Base-by-base conservation (phyloP, 2,329 filamentous ascomycete genomes). In the Hypoxylon sp. region DNA sequence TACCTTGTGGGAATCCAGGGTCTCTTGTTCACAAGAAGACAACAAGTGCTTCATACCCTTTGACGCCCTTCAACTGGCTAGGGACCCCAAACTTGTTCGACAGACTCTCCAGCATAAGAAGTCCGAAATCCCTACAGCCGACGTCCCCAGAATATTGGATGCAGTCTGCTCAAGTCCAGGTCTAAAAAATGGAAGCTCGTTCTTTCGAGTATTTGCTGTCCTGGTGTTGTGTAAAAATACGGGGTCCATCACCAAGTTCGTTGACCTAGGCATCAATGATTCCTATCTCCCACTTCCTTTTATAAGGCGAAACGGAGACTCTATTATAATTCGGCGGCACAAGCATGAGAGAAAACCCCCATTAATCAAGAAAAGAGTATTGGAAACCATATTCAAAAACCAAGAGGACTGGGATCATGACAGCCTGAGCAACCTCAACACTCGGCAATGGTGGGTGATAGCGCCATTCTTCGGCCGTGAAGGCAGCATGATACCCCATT, bases 371-470 rank as follows among this genome's bases (percentile, higher is more conserved):
- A 2, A 27, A 1, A 16, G 45, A 2, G 34, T 8, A 3, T 16
- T 63, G 30, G 12, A 41, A 2, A 4, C 1, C 2, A 11, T 66
- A 9, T 63, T 66, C 11, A n/a, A n/a, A n/a, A n/a, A n/a, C n/a
- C n/a, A n/a, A n/a, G 1, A 41, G 14, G 50, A 50, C 1, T 63
- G 59, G 59, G 39, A n/a, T 3, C 52, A 45, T n/a, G 30, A 19
- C 4, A 21, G 8, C 14, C 27, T 66, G 3, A 37, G 21, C 1
- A 47, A 11, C 14, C 56, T 66, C 16, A 50, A 55, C 3, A 43
- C 16, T 1, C 32, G 25, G 12, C 63, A 66, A 30, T 66, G 63
- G 63, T 63, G 63, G 50, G n/a, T n/a, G 1, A 60, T 63, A 3
- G 48, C 63, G 2, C 63, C 63, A 2, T 66, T 63, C 32, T 48